A percentile compares a stretch with the other conserved stretches of the same genome.
Evolutionary conservation across 768 basidiomycete species (phyloP).

Genomic region (Boletales sp.): DNA sequence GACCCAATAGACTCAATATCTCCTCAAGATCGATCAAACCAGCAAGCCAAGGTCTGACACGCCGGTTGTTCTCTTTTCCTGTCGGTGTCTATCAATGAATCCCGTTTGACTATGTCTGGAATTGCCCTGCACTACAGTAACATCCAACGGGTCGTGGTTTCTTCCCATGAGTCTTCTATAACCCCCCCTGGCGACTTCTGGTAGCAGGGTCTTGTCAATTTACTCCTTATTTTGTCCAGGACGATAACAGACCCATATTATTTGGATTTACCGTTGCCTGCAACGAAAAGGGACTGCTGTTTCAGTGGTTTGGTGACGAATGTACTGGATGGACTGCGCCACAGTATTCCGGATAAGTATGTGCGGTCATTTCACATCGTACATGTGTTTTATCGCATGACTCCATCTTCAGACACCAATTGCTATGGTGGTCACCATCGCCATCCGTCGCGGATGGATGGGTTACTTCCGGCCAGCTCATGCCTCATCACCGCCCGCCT

Average conservation of each 20-base stretch:
- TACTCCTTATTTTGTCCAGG: neutral
- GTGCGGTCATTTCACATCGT: neutral
- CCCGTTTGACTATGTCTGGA: too few relatives aligned
- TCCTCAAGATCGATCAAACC: conserved; percentile 4
- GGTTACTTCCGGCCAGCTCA: neutral
- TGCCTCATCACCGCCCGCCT: neutral
- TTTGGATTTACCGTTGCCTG: neutral
- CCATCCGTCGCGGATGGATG: neutral
- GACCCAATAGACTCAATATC: neutral
- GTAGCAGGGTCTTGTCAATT: neutral
- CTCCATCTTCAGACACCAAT: neutral
- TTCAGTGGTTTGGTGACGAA: neutral
- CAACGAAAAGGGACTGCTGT: neutral
- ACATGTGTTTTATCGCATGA: neutral
- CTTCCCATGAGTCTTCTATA: neutral
- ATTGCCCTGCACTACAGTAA: neutral
- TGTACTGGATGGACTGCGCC: neutral
- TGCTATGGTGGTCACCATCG: neutral
- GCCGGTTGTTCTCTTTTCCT: neutral
- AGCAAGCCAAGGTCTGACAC: conserved; percentile 2
- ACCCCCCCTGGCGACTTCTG: neutral
- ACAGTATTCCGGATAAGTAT: neutral
- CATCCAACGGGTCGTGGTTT: conserved; percentile 4
- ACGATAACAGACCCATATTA: neutral
- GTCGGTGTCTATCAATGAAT: neutral